Evolutionary conservation across 345 rosid genomes (phyloP).

Genomic region (Arabis hirsuta): DNA sequence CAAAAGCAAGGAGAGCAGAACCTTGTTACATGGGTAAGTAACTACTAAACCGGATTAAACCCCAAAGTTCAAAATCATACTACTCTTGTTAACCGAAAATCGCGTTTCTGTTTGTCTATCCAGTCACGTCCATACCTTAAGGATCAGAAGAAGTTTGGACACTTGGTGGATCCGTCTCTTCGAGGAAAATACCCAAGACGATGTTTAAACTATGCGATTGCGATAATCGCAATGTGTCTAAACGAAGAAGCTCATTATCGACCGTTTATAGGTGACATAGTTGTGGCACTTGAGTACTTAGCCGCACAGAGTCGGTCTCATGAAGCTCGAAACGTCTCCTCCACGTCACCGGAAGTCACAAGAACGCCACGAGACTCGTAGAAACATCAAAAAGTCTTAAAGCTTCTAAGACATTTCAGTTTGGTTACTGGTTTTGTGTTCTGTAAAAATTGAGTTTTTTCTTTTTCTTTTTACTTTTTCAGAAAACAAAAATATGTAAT

Average conservation of each 20-base stretch:
- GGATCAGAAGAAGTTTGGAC: constrained; percentile 73
- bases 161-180: constrained; percentile 75
- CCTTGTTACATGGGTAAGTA: constrained; percentile 83
- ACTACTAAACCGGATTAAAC: constrained; percentile 12
- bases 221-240: constrained; percentile 89
- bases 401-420: constrained; percentile 23
- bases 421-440: neutral
- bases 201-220: constrained; percentile 87
- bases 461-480: neutral
- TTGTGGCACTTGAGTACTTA: constrained; percentile 86
- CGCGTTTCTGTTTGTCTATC: constrained; percentile 10
- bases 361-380: constrained; percentile 36
- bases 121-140: constrained; percentile 74
- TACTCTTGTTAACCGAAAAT: neutral
- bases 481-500: neutral
- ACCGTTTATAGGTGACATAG: constrained; percentile 80
- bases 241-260: constrained; percentile 90
- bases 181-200: constrained; percentile 73
- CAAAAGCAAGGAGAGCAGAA: constrained; percentile 77
- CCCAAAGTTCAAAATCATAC: too few relatives aligned
- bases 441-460: constrained; percentile 24
- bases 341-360: constrained; percentile 32
- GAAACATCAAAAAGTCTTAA: constrained; percentile 6
- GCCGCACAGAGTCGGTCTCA: constrained; percentile 51
- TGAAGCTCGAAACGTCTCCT: constrained; percentile 33